Evolutionary conservation across 2,329 filamentous ascomycete genomes (phyloP).

Genomic region (Zasmidium citrigriseum): DNA sequence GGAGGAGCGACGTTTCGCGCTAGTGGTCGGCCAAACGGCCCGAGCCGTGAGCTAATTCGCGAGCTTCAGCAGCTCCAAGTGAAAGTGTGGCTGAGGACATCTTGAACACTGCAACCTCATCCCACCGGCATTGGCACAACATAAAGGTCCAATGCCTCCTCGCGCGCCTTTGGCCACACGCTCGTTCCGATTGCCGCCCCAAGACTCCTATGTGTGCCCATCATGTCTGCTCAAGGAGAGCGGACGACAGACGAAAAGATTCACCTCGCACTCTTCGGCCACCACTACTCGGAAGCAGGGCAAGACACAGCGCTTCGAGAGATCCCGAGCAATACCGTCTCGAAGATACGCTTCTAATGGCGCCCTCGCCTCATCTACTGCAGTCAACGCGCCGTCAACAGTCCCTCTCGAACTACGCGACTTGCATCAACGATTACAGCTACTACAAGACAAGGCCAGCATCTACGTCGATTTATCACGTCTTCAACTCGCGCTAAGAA

Average conservation of each 20-base stretch:
- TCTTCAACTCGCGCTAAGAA: constrained; percentile 69
- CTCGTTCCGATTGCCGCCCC: constrained; percentile 2
- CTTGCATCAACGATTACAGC: constrained; percentile 60
- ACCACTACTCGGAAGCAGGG: background rate
- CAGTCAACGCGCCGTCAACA: constrained; percentile 55
- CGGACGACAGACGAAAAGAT: background rate
- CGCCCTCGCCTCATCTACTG: constrained; percentile 52
- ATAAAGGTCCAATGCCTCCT: constrained; percentile 25
- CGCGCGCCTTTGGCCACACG: constrained; percentile 12
- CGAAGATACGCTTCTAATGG: constrained; percentile 29
- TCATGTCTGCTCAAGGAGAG: constrained; percentile 19
- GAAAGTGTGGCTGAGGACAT: too few relatives aligned
- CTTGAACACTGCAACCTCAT: too few relatives aligned
- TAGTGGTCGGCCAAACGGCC: too few relatives aligned
- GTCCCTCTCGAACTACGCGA: constrained; percentile 57
- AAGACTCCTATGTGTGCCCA: constrained; percentile 24
- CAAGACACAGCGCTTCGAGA: background rate
- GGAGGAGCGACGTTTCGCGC: too few relatives aligned
- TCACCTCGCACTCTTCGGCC: background rate
- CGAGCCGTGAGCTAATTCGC: too few relatives aligned
- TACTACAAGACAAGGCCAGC: constrained; percentile 62
- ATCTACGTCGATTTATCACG: constrained; percentile 68
- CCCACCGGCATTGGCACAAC: too few relatives aligned
- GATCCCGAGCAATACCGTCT: background rate
- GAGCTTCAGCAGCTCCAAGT: too few relatives aligned